Evolutionary conservation across 768 basidiomycete genomes (phyloP).

Genomic region (Macrolepiota fuliginosa): DNA sequence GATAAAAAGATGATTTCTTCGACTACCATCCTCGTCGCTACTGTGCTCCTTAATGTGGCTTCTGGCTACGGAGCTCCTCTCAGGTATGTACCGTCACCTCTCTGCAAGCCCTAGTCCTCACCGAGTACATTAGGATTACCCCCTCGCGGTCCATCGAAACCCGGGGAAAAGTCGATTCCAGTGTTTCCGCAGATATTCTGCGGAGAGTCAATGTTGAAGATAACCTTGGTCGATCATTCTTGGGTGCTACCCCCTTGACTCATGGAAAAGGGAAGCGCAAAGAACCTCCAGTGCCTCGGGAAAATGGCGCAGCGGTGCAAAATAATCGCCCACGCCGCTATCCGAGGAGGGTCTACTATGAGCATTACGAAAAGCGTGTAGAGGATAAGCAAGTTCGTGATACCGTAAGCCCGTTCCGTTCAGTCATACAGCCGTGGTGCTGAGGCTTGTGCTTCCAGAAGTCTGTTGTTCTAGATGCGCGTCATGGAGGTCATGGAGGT

Average conservation of each 20-base stretch:
- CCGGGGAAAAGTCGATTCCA: constrained; percentile 23
- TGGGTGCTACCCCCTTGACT: constrained; percentile 1
- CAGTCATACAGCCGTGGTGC: neutral
- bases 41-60: constrained; percentile 36
- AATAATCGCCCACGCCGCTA: constrained; percentile 1
- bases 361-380: constrained; percentile 13
- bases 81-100: constrained; percentile 23
- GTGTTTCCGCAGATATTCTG: constrained; percentile 20
- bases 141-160: constrained; percentile 23
- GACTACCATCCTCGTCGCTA: constrained; percentile 34
- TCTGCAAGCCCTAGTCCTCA: neutral
- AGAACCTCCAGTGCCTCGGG: neutral
- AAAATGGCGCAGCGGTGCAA: neutral
- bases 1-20: constrained; percentile 39
- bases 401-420: neutral
- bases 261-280: constrained; percentile 7
- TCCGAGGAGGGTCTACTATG: constrained; percentile 10
- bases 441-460: neutral
- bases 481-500: neutral
- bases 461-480: neutral
- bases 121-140: constrained; percentile 22
- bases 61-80: constrained; percentile 37
- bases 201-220: constrained; percentile 27
- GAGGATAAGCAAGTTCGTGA: neutral
- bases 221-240: constrained; percentile 19